These are phyloP conservation scores for Clarireedia sp. DNA, from an alignment of 2,329 filamentous ascomycete species.

Conservation along the genomic window DNA sequence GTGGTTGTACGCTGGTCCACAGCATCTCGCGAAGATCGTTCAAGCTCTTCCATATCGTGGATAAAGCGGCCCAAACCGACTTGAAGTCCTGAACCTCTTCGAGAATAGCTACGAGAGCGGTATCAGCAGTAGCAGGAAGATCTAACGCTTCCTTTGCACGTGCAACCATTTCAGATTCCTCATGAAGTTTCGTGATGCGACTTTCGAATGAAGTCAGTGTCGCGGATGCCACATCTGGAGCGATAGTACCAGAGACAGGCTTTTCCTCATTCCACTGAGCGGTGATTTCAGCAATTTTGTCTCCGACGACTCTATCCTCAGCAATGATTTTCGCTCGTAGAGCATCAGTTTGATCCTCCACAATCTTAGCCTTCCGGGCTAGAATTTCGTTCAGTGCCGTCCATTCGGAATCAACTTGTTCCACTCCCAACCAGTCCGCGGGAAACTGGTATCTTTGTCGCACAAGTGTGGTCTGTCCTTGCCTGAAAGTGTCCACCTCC, in stretches of 20 bases:
- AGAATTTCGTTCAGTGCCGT: constrained; percentile 86
- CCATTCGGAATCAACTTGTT: constrained; percentile 96
- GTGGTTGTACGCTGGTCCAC: constrained; percentile 92
- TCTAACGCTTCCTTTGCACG: constrained; percentile 96
- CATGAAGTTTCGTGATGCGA: constrained; percentile 75
- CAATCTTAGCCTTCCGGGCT: constrained; percentile 85
- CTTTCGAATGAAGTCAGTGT: constrained; percentile 77
- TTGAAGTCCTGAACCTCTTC: constrained; percentile 99
- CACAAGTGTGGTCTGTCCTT: constrained; percentile 85
- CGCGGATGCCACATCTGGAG: constrained; percentile 77
- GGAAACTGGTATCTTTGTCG: constrained; percentile 92
- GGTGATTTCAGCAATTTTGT: constrained; percentile 80
- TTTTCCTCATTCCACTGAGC: constrained; percentile 93
- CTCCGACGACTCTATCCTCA: constrained; percentile 83
- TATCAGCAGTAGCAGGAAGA: constrained; percentile 71
- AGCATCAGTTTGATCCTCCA: constrained; percentile 92
- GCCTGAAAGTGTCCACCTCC: constrained; percentile 90
- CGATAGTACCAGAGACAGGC: constrained; percentile 88
- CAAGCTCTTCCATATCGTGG: constrained; percentile 92
- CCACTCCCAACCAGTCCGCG: constrained; percentile 87
- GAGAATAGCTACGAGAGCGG: constrained; percentile 73
- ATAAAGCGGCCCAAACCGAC: constrained; percentile 92
- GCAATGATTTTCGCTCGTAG: constrained; percentile 89
- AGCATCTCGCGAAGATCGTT: constrained; percentile 87
- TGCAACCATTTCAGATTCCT: constrained; percentile 85